Evolutionary conservation across 768 basidiomycete species (phyloP).

Genomic region (Mycena haematopus): DNA sequence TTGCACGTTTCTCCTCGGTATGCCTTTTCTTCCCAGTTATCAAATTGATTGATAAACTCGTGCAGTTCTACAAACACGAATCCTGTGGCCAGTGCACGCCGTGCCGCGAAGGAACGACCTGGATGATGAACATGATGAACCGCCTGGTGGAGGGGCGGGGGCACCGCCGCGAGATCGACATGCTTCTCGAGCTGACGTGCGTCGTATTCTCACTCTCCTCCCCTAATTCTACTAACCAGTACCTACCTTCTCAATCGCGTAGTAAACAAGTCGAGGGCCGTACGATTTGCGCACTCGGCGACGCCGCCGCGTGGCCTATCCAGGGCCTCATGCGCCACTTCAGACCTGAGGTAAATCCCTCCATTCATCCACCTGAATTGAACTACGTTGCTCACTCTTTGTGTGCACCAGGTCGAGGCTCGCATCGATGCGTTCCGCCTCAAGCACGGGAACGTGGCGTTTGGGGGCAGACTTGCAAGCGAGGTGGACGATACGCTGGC

Average conservation of each 20-base stretch:
- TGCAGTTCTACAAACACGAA: conserved; percentile 96
- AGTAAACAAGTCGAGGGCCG: conserved; percentile 97
- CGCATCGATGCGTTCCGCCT: conserved; percentile 83
- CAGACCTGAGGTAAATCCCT: conserved; percentile 77
- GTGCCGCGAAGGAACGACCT: conserved; percentile 93
- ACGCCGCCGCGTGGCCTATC: conserved; percentile 98
- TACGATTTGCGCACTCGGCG: conserved; percentile 96
- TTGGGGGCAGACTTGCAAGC: conserved; percentile 80
- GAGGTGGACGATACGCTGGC: conserved; percentile 75
- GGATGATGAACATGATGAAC: conserved; percentile 99
- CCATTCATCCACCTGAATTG: too few species aligned
- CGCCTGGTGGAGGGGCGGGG: conserved; percentile 92
- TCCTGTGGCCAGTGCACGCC: conserved; percentile 98
- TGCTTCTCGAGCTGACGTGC: conserved; percentile 94
- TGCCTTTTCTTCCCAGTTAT: conserved; percentile 25
- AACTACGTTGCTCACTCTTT: not conserved
- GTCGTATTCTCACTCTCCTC: conserved; percentile 36
- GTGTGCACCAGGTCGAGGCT: conserved; percentile 55
- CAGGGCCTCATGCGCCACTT: conserved; percentile 98
- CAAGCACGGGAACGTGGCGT: conserved; percentile 81
- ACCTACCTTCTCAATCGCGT: not conserved
- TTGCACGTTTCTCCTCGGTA: conserved; percentile 89
- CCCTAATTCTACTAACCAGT: not conserved
- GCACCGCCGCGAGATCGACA: conserved; percentile 94
- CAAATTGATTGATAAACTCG: conserved; percentile 8